Conservation (phyloP, 306 rosid genomes). For the Fragaria nilgerrensis region DNA sequence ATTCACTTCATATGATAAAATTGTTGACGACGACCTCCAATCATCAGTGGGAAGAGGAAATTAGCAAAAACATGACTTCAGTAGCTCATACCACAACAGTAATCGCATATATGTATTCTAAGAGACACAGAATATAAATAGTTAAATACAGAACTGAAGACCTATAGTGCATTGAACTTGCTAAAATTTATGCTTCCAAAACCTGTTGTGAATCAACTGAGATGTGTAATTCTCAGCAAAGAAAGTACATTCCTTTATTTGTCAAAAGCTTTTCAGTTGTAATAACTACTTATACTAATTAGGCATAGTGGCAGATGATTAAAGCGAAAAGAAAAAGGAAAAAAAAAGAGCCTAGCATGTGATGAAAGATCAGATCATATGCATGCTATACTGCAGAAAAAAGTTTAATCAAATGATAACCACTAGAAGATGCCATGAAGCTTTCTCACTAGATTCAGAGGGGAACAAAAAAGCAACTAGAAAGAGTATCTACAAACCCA, state of each 20-base stretch:
- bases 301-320: neutral
- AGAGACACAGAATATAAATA: neutral
- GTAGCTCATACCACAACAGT: neutral
- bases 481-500: neutral
- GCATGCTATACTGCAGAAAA: neutral
- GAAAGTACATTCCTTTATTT: neutral
- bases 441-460: neutral
- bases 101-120: neutral
- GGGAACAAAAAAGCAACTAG: neutral
- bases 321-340: neutral
- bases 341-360: neutral
- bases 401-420: neutral
- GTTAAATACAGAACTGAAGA: neutral
- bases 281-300: neutral
- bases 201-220: neutral
- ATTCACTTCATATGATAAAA: slow-evolving; percentile 75
- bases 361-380: neutral
- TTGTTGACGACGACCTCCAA: slow-evolving; percentile 70
- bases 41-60: slow-evolving; percentile 6
- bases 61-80: slow-evolving; percentile 6
- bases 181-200: neutral
- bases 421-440: neutral
- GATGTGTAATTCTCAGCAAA: neutral
- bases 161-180: neutral
- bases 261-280: neutral